Conservation (phyloP, 2,329 filamentous ascomycete genomes). For the Colletotrichum liriopes region DNA sequence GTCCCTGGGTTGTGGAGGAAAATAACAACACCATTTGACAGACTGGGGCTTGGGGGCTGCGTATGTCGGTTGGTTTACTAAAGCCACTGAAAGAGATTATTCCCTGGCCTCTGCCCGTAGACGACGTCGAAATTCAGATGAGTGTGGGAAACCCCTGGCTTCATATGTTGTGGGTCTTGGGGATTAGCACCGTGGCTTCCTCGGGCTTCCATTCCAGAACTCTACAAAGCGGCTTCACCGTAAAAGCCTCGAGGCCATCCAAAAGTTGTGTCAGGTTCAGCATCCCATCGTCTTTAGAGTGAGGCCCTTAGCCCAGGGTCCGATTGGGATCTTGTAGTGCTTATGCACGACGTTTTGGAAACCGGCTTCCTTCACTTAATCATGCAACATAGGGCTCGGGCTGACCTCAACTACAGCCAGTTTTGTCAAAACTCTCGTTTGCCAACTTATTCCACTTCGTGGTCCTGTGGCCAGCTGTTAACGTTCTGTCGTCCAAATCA, state of each 20-base stretch:
- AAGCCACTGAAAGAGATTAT: neutral
- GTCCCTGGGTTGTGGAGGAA: no score
- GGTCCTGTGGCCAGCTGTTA: slow-evolving; percentile 45
- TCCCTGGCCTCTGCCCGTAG: neutral
- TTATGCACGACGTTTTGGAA: slow-evolving; percentile 54
- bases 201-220: slow-evolving; percentile 49
- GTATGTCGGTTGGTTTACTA: neutral
- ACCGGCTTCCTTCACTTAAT: slow-evolving; percentile 53
- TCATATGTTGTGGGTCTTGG: neutral
- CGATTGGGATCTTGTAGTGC: slow-evolving; percentile 54
- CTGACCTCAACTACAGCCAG: slow-evolving; percentile 45
- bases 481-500: slow-evolving; percentile 49
- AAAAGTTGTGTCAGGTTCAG: slow-evolving; percentile 41
- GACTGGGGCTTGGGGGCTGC: neutral
- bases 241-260: slow-evolving; percentile 47
- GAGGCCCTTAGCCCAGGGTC: slow-evolving; percentile 35
- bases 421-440: slow-evolving; percentile 38
- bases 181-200: slow-evolving; percentile 40
- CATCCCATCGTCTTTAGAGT: slow-evolving; percentile 45
- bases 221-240: slow-evolving; percentile 49
- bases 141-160: neutral
- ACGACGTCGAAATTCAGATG: neutral
- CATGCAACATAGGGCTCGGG: slow-evolving; percentile 46
- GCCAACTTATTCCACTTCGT: slow-evolving; percentile 46
- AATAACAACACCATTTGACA: neutral